These are phyloP conservation scores for Talaromyces nanjingensis DNA, from an alignment of 495 filamentous ascomycete species.

Conservation along the genomic window DNA sequence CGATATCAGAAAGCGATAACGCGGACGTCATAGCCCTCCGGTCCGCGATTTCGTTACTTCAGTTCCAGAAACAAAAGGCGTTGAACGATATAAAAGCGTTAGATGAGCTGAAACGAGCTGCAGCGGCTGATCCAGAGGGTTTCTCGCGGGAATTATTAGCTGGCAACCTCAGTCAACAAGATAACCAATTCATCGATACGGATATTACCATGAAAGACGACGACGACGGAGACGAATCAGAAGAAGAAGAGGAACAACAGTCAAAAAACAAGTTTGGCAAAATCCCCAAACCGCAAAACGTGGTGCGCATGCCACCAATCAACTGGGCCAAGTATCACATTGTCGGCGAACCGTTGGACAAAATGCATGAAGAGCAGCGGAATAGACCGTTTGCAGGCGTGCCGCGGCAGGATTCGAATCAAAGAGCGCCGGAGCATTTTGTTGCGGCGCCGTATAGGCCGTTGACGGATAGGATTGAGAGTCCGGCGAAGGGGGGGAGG, in stretches of 20 bases:
- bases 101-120: slow-evolving; percentile 54
- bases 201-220: slow-evolving; percentile 22
- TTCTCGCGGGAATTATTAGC: slow-evolving; percentile 57
- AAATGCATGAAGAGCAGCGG: slow-evolving; percentile 72
- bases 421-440: slow-evolving; percentile 45
- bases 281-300: slow-evolving; percentile 72
- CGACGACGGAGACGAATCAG: slow-evolving; percentile 33
- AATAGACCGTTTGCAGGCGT: slow-evolving; percentile 52
- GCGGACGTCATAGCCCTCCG: slow-evolving; percentile 78
- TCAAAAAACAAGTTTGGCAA: slow-evolving; percentile 34
- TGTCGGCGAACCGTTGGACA: slow-evolving; percentile 71
- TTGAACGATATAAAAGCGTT: slow-evolving; percentile 62
- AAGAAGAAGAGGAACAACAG: slow-evolving; percentile 13
- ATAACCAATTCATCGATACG: slow-evolving; percentile 29
- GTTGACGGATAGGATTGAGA: slow-evolving; percentile 57
- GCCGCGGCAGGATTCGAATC: slow-evolving; percentile 35
- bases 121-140: slow-evolving; percentile 57
- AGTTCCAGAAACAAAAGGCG: slow-evolving; percentile 72
- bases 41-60: slow-evolving; percentile 71
- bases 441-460: slow-evolving; percentile 72
- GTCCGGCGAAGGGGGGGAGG: slow-evolving; percentile 26
- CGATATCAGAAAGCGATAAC: slow-evolving; percentile 70
- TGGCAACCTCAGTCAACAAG: slow-evolving; percentile 42
- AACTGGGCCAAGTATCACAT: slow-evolving; percentile 90
- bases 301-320: slow-evolving; percentile 76